These are phyloP conservation scores for Fusarium humuli DNA, from an alignment of 2,329 filamentous ascomycete genomes.

Conservation along the genomic window DNA sequence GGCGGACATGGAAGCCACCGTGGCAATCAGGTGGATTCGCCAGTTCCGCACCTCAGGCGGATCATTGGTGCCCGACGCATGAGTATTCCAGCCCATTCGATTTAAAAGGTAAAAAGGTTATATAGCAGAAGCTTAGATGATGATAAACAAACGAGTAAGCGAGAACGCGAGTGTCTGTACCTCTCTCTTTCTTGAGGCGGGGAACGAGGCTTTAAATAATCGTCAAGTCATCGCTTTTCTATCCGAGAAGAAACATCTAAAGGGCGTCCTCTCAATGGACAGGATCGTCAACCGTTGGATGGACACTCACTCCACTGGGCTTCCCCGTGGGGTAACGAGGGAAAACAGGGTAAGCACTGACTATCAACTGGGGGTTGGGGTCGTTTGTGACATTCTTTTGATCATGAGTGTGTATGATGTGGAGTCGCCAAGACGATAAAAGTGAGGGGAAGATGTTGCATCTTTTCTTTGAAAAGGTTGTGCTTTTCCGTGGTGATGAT, in stretches of 20 bases:
- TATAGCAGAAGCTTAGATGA: neutral
- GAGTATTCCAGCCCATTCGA: slow-evolving; percentile 48
- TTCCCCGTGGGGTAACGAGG: slow-evolving; percentile 39
- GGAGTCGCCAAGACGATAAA: slow-evolving; percentile 29
- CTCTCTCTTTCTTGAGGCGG: neutral
- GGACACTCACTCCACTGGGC: slow-evolving; percentile 22
- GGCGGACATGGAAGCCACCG: slow-evolving; percentile 51
- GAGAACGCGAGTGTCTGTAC: slow-evolving; percentile 6
- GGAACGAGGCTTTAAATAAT: slow-evolving; percentile 21
- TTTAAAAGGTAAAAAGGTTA: slow-evolving; percentile 9
- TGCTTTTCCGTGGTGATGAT: slow-evolving; percentile 5
- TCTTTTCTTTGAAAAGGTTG: neutral
- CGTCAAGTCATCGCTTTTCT: neutral
- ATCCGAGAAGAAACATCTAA: neutral
- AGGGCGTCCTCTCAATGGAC: neutral
- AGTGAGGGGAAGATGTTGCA: slow-evolving; percentile 11
- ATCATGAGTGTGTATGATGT: slow-evolving; percentile 31
- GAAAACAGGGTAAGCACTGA: slow-evolving; percentile 11
- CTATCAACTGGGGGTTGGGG: slow-evolving; percentile 5
- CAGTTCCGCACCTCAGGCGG: slow-evolving; percentile 52
- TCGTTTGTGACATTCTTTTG: slow-evolving; percentile 5
- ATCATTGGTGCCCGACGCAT: slow-evolving; percentile 54
- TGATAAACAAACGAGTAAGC: neutral
- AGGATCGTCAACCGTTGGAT: slow-evolving; percentile 20
- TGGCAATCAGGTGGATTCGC: slow-evolving; percentile 50